Percentiles rank a stretch among this genome's conserved stretches.
phyloP scores from a whole-genome alignment of 1,284 basidiomycete genomes.

The Golubevia sp. region DNA sequence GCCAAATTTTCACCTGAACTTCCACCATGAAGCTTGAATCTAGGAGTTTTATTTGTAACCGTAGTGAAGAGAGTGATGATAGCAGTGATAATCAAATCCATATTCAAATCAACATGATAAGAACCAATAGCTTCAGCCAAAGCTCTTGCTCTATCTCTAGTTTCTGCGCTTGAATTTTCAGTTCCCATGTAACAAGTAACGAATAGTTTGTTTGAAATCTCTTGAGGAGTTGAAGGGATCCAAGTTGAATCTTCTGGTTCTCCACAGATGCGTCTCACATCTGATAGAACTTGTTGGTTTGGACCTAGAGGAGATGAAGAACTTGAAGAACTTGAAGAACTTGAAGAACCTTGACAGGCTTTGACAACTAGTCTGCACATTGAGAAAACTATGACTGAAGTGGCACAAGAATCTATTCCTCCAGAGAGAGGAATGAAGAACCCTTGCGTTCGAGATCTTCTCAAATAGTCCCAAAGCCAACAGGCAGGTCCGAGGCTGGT shows the following conservation, averaged over 20 bases:
- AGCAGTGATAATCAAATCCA: conserved; percentile 87
- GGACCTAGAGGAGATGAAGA: not conserved
- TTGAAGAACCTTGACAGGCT: conserved; percentile 67
- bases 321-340: not conserved
- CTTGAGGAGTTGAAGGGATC: conserved; percentile 79
- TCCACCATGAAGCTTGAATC: conserved; percentile 87
- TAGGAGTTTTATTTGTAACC: conserved; percentile 81
- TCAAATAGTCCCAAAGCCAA: conserved; percentile 98
- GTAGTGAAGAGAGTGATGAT: conserved; percentile 80
- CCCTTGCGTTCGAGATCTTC: conserved; percentile 88
- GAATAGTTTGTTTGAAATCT: conserved; percentile 85
- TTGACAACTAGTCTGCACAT: conserved; percentile 90
- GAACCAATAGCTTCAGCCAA: conserved; percentile 81
- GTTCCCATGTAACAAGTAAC: conserved; percentile 99
- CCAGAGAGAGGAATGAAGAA: conserved; percentile 96
- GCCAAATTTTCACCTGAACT: conserved; percentile 87
- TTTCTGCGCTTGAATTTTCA: conserved; percentile 88
- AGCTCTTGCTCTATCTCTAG: conserved; percentile 80
- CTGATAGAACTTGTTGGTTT: conserved; percentile 86
- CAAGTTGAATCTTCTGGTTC: conserved; percentile 80
- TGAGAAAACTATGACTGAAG: conserved; percentile 89
- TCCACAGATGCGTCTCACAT: conserved; percentile 85
- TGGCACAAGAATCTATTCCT: conserved; percentile 97
- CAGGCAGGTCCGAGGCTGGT: conserved; percentile 89
- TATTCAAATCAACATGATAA: conserved; percentile 90